These are phyloP conservation scores for Aspergillus hancockii DNA, from an alignment of 495 filamentous ascomycete genomes.

Conservation along the genomic window DNA sequence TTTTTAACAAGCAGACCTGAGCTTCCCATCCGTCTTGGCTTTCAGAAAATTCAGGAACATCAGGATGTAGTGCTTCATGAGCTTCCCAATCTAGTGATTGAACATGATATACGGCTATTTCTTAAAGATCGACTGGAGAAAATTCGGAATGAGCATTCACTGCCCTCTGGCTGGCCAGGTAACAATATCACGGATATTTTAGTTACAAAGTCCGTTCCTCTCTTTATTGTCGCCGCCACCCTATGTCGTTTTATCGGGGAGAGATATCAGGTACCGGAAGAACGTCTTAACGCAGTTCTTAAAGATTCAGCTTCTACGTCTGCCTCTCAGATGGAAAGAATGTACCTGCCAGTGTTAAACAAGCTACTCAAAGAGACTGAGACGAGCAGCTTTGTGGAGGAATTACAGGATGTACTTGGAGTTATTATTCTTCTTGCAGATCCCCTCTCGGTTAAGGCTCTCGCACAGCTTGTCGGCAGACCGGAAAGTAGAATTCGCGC, in stretches of 20 bases:
- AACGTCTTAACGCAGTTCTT: slow-evolving; percentile 21
- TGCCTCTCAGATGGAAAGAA: slow-evolving; percentile 24
- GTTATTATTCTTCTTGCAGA: slow-evolving; percentile 26
- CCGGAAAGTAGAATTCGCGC: slow-evolving; percentile 8
- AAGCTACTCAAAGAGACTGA: slow-evolving; percentile 19
- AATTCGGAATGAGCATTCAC: slow-evolving; percentile 14
- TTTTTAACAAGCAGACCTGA: slow-evolving; percentile 48
- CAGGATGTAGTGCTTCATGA: slow-evolving; percentile 28
- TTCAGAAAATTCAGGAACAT: slow-evolving; percentile 19
- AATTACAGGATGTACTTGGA: slow-evolving; percentile 28
- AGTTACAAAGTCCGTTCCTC: slow-evolving; percentile 22
- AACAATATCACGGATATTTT: slow-evolving; percentile 14
- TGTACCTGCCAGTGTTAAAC: slow-evolving; percentile 28
- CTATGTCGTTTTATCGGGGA: slow-evolving; percentile 29
- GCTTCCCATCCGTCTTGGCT: slow-evolving; percentile 37
- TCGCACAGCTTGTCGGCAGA: slow-evolving; percentile 16
- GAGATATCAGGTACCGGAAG: slow-evolving; percentile 18
- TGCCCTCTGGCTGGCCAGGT: slow-evolving; percentile 40
- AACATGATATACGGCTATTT: slow-evolving; percentile 31
- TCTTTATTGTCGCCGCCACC: slow-evolving; percentile 36
- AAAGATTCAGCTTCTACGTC: slow-evolving; percentile 12
- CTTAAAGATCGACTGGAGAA: slow-evolving; percentile 23
- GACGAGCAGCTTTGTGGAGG: slow-evolving; percentile 15
- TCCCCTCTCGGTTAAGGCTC: slow-evolving; percentile 24
- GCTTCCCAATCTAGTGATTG: slow-evolving; percentile 21